Evolutionary conservation across 2,329 filamentous ascomycete genomes (phyloP), one percentile per base, ranked within the genome.

Genomic region (Stagonosporopsis vannaccii): DNA sequence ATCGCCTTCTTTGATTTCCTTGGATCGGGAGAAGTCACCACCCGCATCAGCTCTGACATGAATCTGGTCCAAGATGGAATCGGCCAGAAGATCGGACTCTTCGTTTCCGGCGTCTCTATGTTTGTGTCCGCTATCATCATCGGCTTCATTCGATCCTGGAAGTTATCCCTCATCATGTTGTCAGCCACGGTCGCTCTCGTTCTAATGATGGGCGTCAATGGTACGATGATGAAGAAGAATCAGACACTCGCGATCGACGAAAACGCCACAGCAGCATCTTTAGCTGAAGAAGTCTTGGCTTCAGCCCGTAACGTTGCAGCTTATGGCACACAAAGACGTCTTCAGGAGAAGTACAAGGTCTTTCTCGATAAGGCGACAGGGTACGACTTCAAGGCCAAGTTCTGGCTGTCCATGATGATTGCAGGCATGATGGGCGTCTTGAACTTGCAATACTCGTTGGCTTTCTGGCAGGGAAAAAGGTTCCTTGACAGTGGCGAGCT

Each of bases 21-120:
- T 11, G 95, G 95, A 47, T 91, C 94, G 23, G 95, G 95, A 61
- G 95, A 98, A 79, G 90, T 98, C 59, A 97, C 94, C 0, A 98
- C 94, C 1, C 88, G 93, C 60, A 98, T 99, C 70, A 98, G 94
- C 0, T 89, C 93, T 19, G 94, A 98, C 75, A 97, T 93, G 59
- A 97, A 97, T 69, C 79, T 96, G 50, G 89, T 99, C 49, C 94
- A 98, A 76, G 93, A 97, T 64, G 95, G 93, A 55, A 91, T 99
- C 43, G 72, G 73, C 11, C 72, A 75, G 44, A 77, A 76, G 54
- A 71, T 76, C 9, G 70, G 67, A 12, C 62, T 77, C 5, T 75
- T 75, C 43, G 57, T 75, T 13, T 63, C 68, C 6, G 72, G 73
- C 9, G 54, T 67, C 1, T 71, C 74, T 17, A 75, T 69, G 60